Evolutionary conservation across 148 eudicot genomes (phyloP), one percentile per base, ranked within the genome.

Genomic region (Diospyros lotus): DNA sequence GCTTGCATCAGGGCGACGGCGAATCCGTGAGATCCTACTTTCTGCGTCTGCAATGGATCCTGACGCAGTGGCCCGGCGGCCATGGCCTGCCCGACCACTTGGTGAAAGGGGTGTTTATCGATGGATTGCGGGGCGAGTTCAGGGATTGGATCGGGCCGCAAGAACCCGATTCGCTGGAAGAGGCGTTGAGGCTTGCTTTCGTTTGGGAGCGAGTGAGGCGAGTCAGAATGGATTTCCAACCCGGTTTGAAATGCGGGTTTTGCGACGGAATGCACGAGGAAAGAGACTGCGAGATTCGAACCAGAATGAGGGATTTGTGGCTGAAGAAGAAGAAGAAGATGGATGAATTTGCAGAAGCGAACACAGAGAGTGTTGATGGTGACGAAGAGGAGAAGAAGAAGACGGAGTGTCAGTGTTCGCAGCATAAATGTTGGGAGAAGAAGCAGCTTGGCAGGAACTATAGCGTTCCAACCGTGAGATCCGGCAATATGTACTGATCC

Each of bases 11-110:
- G 13, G 76, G 42, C 0, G 40, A 11, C 4, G 70, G 68, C 1
- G 80, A 78, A 48, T 17, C 76, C n/a, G 80, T 78, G 9, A 38
- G 80, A 18, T 73, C 80, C 6, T 78, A 78, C 48, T 73, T 73
- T 40, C 9, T 78, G 67, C 65, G 80, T 42, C 71, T 78, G 28
- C 80, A 78, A 50, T 73, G 80, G 80, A 10, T 78, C 0, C 6
- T 78, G 13, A 78, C 58, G 17, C 41, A n/a, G 42, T 66, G 66
- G 75, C 72, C 76, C 7, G 73, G 61, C 15, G 73, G 61, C 15
- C 67, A 78, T 12, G 80, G 68, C 50, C 28, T 78, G 38, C 40
- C 48, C 0, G 81, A 73, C 0, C 45, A 41, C 45, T 58, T 58
- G 66, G 1, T 78, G 1, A 58, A 14, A 38, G 48, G 60, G 73